phyloP scores from a whole-genome alignment of 140 eudicot species.

The Flaveria floridana region DNA sequence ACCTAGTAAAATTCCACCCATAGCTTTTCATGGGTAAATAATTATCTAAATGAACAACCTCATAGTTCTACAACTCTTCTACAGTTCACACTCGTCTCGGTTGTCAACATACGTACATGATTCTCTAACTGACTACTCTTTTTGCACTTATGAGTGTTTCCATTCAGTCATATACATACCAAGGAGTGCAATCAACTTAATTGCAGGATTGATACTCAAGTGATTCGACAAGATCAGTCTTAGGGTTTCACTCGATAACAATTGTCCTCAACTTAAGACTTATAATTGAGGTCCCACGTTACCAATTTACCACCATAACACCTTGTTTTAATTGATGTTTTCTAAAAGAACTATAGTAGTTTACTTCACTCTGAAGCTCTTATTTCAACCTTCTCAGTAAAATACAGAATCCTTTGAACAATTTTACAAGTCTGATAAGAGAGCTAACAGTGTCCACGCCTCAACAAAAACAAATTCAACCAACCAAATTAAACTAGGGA shows the following conservation, averaged over 20 bases:
- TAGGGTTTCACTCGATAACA: background rate
- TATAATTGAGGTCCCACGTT: background rate
- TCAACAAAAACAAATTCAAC: slow-evolving; percentile 15
- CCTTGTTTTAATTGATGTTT: background rate
- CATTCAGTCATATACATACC: background rate
- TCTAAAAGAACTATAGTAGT: background rate
- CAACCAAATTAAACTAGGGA: background rate
- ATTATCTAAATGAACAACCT: slow-evolving; percentile 4
- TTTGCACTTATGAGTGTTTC: slow-evolving; percentile 9
- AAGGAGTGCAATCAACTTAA: too few species aligned
- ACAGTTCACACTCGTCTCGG: background rate
- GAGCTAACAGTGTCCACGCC: background rate
- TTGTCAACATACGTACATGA: slow-evolving; percentile 12
- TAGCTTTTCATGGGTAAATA: background rate
- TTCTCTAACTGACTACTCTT: slow-evolving; percentile 3
- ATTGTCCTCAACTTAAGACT: slow-evolving; percentile 5
- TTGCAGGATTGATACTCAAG: background rate
- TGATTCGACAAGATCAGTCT: background rate
- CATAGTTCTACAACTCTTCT: slow-evolving; percentile 15
- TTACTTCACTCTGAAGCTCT: background rate
- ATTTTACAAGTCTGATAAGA: background rate
- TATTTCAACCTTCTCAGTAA: background rate
- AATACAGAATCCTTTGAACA: background rate
- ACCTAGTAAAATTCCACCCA: too few species aligned
- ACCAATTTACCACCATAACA: background rate